Evolutionary conservation across 1,284 basidiomycete species (phyloP).

Genomic region (Apiotrichum akiyoshidainum): DNA sequence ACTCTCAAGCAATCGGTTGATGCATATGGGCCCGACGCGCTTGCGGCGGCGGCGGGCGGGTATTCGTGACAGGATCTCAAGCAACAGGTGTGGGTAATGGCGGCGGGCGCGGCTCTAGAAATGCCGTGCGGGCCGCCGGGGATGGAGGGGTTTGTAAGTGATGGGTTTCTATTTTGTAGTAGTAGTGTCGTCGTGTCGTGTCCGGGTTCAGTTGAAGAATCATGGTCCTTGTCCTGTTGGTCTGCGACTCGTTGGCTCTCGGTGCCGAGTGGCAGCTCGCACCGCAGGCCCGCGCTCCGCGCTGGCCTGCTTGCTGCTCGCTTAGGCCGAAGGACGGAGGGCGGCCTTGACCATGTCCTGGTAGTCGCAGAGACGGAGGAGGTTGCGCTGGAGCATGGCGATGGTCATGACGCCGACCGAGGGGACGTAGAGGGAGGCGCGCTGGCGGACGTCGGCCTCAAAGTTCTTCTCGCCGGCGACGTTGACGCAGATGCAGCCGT

Average conservation of each 20-base stretch:
- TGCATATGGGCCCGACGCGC: too few relatives aligned
- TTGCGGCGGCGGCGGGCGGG: too few relatives aligned
- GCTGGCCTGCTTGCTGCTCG: background rate
- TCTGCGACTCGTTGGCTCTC: too few relatives aligned
- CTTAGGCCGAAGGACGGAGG: constrained; percentile 1
- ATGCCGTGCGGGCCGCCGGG: background rate
- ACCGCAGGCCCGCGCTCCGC: too few relatives aligned
- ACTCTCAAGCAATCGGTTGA: too few relatives aligned
- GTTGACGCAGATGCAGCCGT: constrained; percentile 89
- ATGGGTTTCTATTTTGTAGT: background rate
- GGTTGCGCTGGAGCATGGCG: constrained; percentile 89
- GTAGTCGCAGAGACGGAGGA: constrained; percentile 72
- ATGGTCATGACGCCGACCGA: constrained; percentile 96
- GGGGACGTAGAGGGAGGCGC: constrained; percentile 87
- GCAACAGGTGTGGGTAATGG: background rate
- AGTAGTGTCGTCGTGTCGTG: too few relatives aligned
- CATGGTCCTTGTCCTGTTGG: too few relatives aligned
- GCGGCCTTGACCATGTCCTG: constrained; percentile 51
- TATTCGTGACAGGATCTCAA: background rate
- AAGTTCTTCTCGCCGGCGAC: constrained; percentile 97
- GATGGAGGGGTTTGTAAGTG: background rate
- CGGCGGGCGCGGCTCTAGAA: background rate
- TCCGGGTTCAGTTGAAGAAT: too few relatives aligned
- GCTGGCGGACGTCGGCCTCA: constrained; percentile 84
- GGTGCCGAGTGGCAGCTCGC: too few relatives aligned